Conservation (phyloP, 108 stramenopile genomes). For the Bacterosira constricta region DNA sequence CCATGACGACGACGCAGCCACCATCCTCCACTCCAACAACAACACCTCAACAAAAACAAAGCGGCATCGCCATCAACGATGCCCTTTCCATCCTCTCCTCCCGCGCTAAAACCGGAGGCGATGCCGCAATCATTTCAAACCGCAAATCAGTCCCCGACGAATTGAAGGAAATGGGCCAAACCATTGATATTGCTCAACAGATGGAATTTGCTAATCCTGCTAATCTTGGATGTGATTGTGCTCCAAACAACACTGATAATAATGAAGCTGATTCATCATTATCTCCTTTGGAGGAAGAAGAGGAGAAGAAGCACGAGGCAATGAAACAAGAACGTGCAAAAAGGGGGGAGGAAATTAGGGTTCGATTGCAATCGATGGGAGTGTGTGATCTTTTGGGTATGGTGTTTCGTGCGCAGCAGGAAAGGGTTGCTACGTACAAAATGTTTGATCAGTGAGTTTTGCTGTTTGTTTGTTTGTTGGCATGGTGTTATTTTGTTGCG, state of each 20-base stretch:
- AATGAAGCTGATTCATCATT: not conserved
- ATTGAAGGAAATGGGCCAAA: slow-evolving; percentile 73
- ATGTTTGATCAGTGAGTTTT: slow-evolving; percentile 60
- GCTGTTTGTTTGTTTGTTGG: too few species aligned
- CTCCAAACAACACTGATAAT: not conserved
- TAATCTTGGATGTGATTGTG: slow-evolving; percentile 19
- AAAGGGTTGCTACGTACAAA: slow-evolving; percentile 72
- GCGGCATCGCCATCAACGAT: slow-evolving; percentile 71
- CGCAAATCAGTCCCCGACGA: slow-evolving; percentile 32
- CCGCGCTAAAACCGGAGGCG: slow-evolving; percentile 35
- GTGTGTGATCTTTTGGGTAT: slow-evolving; percentile 51
- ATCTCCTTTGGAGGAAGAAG: slow-evolving; percentile 4
- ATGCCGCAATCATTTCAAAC: slow-evolving; percentile 6
- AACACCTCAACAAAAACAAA: too few species aligned
- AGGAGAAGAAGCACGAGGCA: slow-evolving; percentile 16
- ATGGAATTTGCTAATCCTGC: slow-evolving; percentile 32
- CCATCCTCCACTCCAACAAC: too few species aligned
- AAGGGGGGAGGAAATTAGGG: slow-evolving; percentile 38
- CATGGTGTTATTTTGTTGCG: too few species aligned
- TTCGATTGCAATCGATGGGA: slow-evolving; percentile 51
- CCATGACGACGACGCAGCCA: too few species aligned
- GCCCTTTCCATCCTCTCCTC: slow-evolving; percentile 75
- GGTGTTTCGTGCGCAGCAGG: slow-evolving; percentile 66
- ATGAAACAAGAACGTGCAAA: slow-evolving; percentile 48
- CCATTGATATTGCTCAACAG: slow-evolving; percentile 58